Conservation (phyloP, 805 yeast species). For the Wickerhamomyces sydowiorum region DNA sequence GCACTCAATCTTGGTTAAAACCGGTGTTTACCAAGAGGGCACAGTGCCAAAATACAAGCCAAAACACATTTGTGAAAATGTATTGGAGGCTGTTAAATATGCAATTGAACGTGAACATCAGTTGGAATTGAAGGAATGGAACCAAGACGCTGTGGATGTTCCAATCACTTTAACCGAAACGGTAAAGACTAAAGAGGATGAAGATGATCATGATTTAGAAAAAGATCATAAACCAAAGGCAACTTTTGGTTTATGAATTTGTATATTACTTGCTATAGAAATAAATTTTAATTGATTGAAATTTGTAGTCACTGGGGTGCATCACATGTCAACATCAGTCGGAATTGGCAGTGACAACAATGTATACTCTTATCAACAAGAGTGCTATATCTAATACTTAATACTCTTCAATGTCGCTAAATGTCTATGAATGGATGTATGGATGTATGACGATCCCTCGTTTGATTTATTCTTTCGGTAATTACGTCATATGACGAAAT, state of each 20-base stretch:
- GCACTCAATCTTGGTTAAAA: slow-evolving; percentile 80
- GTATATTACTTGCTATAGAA: too few relatives aligned
- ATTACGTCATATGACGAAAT: too few relatives aligned
- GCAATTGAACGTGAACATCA: slow-evolving; percentile 80
- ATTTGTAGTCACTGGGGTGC: too few relatives aligned
- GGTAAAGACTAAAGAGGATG: slow-evolving; percentile 9
- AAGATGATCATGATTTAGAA: background rate
- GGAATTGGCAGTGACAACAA: too few relatives aligned
- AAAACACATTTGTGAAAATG: slow-evolving; percentile 65
- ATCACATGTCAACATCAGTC: too few relatives aligned
- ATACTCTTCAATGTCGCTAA: too few relatives aligned
- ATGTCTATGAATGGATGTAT: too few relatives aligned
- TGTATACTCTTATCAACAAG: too few relatives aligned
- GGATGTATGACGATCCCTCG: too few relatives aligned
- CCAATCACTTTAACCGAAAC: slow-evolving; percentile 42
- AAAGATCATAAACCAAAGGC: background rate
- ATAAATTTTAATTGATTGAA: too few relatives aligned
- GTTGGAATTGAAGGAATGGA: slow-evolving; percentile 72
- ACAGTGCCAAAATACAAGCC: slow-evolving; percentile 76
- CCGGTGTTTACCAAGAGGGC: slow-evolving; percentile 83
- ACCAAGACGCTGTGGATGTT: slow-evolving; percentile 46
- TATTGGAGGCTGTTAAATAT: slow-evolving; percentile 74
- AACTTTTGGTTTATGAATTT: background rate
- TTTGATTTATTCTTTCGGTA: too few relatives aligned
- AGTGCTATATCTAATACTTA: too few relatives aligned